phyloP scores from a whole-genome alignment of 2,329 filamentous ascomycete genomes.

The Paracorniculantispora psalliotae region DNA sequence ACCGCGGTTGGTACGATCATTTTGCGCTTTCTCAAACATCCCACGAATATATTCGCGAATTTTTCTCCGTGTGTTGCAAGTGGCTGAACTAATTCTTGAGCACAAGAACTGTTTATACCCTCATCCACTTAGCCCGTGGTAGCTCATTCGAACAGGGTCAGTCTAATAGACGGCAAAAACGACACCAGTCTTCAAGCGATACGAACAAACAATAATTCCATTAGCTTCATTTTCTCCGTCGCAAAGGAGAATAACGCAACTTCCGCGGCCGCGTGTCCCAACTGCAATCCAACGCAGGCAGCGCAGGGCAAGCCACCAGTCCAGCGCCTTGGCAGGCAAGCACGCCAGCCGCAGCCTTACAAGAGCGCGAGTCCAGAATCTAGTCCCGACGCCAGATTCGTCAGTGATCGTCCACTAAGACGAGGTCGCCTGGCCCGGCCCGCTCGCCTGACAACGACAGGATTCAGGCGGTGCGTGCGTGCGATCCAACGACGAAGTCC shows the following conservation, averaged over 20 bases:
- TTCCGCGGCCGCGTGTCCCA: too few relatives aligned
- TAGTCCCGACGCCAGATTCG: not conserved
- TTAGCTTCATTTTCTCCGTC: too few relatives aligned
- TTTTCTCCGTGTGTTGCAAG: too few relatives aligned
- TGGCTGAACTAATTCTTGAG: not conserved
- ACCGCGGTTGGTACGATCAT: too few relatives aligned
- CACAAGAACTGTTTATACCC: too few relatives aligned
- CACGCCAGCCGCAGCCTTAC: not conserved
- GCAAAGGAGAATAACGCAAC: too few relatives aligned
- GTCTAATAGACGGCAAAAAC: not conserved
- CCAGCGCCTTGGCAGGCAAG: not conserved
- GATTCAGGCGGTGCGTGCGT: not conserved
- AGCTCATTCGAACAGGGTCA: too few relatives aligned
- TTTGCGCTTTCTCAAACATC: too few relatives aligned
- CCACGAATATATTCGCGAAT: too few relatives aligned
- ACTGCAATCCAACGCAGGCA: not conserved
- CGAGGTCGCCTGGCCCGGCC: not conserved
- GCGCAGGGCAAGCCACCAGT: not conserved
- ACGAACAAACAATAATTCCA: too few relatives aligned
- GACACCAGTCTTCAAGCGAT: too few relatives aligned
- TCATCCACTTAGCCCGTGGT: too few relatives aligned
- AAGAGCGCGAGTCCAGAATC: not conserved
- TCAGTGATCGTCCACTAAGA: slow-evolving; percentile 4
- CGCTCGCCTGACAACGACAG: not conserved
- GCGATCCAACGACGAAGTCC: not conserved